A percentile compares a stretch with the other conserved stretches of the same genome.
These are phyloP conservation scores for Phaseolus lunatus DNA, from an alignment of 306 rosid species.

Conservation along the genomic window DNA sequence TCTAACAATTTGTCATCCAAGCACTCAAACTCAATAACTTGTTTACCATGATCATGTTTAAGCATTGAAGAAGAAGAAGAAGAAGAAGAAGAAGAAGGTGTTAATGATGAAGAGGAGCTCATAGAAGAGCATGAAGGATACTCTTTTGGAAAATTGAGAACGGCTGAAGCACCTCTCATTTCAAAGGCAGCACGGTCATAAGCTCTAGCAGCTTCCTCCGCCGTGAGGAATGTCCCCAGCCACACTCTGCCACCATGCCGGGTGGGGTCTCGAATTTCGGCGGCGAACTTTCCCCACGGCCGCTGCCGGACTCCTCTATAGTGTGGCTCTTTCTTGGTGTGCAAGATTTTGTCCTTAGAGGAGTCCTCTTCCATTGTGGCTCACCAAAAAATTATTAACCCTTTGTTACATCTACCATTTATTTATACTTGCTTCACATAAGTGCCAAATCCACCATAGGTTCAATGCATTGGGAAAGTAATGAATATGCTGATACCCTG, in stretches of 20 bases:
- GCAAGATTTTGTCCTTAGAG: conserved; percentile 15
- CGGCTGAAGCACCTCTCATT: conserved; percentile 67
- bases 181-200: conserved; percentile 70
- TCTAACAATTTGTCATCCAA: conserved; percentile 72
- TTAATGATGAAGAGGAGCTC: conserved; percentile 12
- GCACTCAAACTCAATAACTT: conserved; percentile 65
- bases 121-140: conserved; percentile 30
- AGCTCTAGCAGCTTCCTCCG: conserved; percentile 70
- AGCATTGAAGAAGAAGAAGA: conserved; percentile 16
- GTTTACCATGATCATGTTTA: conserved; percentile 31
- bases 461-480: conserved; percentile 47
- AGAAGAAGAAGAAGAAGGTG: conserved; percentile 31
- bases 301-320: conserved; percentile 50
- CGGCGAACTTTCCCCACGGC: conserved; percentile 51
- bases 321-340: not conserved
- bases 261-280: conserved; percentile 44
- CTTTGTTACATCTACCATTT: not conserved
- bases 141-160: conserved; percentile 70
- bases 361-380: conserved; percentile 29
- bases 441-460: conserved; percentile 17
- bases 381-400: not conserved
- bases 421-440: conserved; percentile 21
- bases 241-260: conserved; percentile 53
- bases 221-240: conserved; percentile 69
- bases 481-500: conserved; percentile 13